Conservation (phyloP, 495 filamentous ascomycete genomes). For the Aspergillus biplanus region DNA sequence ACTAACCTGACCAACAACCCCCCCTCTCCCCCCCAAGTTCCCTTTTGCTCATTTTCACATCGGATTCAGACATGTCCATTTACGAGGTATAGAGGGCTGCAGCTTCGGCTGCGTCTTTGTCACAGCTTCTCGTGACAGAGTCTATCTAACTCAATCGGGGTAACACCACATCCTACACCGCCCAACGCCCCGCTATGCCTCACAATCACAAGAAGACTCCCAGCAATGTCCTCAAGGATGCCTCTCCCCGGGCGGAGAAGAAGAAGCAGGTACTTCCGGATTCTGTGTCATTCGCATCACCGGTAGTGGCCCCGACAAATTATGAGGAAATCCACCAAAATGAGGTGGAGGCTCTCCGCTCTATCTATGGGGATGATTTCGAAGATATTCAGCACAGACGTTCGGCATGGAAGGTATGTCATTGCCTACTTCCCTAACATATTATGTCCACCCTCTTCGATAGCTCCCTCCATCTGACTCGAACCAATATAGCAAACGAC, state of each 20-base stretch:
- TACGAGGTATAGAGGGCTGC: slow-evolving; percentile 43
- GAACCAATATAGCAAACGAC: slow-evolving; percentile 60
- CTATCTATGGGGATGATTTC: slow-evolving; percentile 94
- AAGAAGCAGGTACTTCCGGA: slow-evolving; percentile 39
- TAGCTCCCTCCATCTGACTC: neutral
- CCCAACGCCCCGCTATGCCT: slow-evolving; percentile 53
- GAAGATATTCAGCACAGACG: slow-evolving; percentile 69
- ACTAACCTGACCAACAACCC: neutral
- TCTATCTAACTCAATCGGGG: slow-evolving; percentile 28
- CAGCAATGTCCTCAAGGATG: slow-evolving; percentile 35
- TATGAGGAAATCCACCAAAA: slow-evolving; percentile 85
- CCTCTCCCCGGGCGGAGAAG: slow-evolving; percentile 38
- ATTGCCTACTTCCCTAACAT: neutral
- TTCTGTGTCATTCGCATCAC: slow-evolving; percentile 31
- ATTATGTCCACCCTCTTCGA: neutral
- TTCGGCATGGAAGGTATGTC: slow-evolving; percentile 84
- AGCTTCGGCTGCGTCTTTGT: slow-evolving; percentile 49
- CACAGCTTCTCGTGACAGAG: slow-evolving; percentile 34
- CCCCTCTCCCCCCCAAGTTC: slow-evolving; percentile 5
- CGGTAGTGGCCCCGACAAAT: slow-evolving; percentile 54
- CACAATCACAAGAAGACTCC: slow-evolving; percentile 52
- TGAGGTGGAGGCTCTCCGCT: slow-evolving; percentile 82
- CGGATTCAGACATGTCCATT: slow-evolving; percentile 26
- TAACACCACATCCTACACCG: slow-evolving; percentile 28
- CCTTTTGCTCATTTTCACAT: slow-evolving; percentile 11